Evolutionary conservation across 495 filamentous ascomycete genomes (phyloP).

Genomic region (Daldinia bambusicola): DNA sequence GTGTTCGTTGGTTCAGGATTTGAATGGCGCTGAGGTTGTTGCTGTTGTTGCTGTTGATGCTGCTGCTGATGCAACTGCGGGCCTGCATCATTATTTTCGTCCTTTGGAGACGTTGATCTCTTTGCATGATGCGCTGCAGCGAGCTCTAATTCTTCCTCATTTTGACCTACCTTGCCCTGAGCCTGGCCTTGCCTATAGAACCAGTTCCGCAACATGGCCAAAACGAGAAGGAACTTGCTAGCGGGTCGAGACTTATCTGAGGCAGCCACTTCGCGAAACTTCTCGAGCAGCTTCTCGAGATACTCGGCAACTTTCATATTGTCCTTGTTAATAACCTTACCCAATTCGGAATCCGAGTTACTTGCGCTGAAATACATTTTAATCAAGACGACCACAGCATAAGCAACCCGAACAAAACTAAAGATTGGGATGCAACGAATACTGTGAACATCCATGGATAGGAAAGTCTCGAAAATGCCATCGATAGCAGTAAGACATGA

Average conservation of each 20-base stretch:
- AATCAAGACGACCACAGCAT: constrained; percentile 85
- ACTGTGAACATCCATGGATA: constrained; percentile 65
- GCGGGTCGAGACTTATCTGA: constrained; percentile 74
- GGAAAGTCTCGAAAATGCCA: constrained; percentile 75
- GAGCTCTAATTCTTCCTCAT: constrained; percentile 19
- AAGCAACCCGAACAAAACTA: constrained; percentile 80
- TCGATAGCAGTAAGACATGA: constrained; percentile 78
- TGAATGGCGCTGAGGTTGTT: constrained; percentile 41
- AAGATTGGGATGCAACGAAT: constrained; percentile 80
- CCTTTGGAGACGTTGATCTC: background rate
- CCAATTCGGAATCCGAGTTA: constrained; percentile 72
- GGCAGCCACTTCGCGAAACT: constrained; percentile 71
- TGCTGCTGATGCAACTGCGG: constrained; percentile 37
- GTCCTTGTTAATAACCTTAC: constrained; percentile 78
- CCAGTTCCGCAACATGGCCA: constrained; percentile 77
- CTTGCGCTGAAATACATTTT: constrained; percentile 86
- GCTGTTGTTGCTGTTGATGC: constrained; percentile 35
- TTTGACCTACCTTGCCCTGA: constrained; percentile 13
- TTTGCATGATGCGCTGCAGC: constrained; percentile 7
- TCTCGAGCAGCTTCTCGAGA: constrained; percentile 71
- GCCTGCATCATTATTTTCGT: constrained; percentile 24
- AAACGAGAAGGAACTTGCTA: constrained; percentile 78
- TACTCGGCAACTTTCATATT: constrained; percentile 80
- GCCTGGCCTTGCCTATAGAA: constrained; percentile 63
- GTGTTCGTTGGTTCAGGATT: constrained; percentile 56